Conservation (phyloP, 139 green algal genomes). For the Volvox reticuliferus region DNA sequence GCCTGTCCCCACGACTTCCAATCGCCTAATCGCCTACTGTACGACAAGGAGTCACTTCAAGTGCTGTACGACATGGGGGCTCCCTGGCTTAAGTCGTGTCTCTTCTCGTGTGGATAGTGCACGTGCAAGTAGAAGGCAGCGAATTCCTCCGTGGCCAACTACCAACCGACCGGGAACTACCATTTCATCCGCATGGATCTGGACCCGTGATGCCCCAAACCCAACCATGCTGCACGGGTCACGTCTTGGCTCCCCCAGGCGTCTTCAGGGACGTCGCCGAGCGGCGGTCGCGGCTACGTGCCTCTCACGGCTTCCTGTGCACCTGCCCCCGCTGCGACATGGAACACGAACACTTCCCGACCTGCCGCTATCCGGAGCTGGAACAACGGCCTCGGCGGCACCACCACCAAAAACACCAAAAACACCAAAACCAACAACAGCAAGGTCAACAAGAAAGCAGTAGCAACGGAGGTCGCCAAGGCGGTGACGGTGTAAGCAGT, state of each 20-base stretch:
- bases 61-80: no score
- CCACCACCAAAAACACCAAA: not conserved
- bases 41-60: no score
- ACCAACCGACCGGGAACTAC: no score
- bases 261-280: constrained; percentile 15
- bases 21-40: no score
- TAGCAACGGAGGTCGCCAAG: not conserved
- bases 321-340: constrained; percentile 40
- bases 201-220: no score
- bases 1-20: no score
- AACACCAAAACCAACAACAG: not conserved
- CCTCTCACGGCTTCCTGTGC: constrained; percentile 46
- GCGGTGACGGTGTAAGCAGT: not conserved
- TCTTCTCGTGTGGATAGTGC: no score
- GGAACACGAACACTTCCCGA: constrained; percentile 46
- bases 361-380: not conserved
- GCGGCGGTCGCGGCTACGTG: constrained; percentile 6
- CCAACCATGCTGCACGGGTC: no score
- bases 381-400: not conserved
- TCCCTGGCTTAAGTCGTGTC: no score
- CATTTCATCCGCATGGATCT: no score
- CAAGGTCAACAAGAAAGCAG: not conserved
- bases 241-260: constrained; percentile 8
- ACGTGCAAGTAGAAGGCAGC: no score
- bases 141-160: no score